These are phyloP conservation scores for Zygoascus biomembranicola DNA, from an alignment of 805 yeast genomes.

Conservation along the genomic window DNA sequence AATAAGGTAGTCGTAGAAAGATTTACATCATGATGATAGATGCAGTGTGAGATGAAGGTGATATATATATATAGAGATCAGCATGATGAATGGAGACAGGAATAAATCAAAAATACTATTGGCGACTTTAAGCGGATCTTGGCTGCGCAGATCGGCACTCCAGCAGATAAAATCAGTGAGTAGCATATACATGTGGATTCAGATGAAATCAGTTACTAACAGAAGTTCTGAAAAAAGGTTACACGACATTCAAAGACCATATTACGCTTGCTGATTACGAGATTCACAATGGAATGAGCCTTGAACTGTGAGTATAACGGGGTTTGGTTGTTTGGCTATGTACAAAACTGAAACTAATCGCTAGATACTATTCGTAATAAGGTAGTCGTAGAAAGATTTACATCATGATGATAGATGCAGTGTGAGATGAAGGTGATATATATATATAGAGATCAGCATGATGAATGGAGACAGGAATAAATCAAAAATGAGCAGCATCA, in stretches of 20 bases:
- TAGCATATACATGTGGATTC: not conserved
- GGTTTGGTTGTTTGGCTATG: not conserved
- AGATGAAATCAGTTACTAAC: not conserved
- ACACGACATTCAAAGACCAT: conserved; percentile 78
- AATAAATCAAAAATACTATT: conserved; percentile 39
- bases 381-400: not conserved
- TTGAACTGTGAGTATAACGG: conserved; percentile 60
- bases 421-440: too few relatives aligned
- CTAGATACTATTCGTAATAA: conserved; percentile 4
- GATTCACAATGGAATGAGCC: conserved; percentile 77
- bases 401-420: too few relatives aligned
- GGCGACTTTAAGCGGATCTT: conserved; percentile 86
- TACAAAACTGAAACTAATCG: not conserved
- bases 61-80: not conserved
- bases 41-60: too few relatives aligned
- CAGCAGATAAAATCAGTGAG: conserved; percentile 43
- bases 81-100: too few relatives aligned
- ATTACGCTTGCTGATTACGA: conserved; percentile 92
- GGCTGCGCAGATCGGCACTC: conserved; percentile 74
- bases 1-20: not conserved
- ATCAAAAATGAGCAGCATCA: too few relatives aligned
- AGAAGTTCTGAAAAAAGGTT: conserved; percentile 74
- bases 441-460: too few relatives aligned
- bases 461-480: too few relatives aligned
- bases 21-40: too few relatives aligned